Conservation (phyloP, 352 stramenopile species). For the Thalassiosira ordinaria region DNA sequence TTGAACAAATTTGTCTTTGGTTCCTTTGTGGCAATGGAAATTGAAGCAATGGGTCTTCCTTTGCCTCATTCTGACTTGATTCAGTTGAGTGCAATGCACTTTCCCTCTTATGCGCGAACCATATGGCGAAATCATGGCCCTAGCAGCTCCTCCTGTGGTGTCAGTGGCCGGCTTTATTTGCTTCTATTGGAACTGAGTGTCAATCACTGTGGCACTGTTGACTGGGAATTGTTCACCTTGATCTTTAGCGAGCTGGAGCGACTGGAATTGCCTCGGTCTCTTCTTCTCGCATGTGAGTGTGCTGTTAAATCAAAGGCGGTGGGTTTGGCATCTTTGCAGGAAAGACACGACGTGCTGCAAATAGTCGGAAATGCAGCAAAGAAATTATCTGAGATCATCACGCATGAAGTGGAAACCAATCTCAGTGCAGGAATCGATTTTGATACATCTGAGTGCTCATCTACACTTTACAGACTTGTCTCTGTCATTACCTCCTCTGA, state of each 20-base stretch:
- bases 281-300: constrained; percentile 73
- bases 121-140: constrained; percentile 79
- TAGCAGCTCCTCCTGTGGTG: constrained; percentile 36
- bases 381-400: constrained; percentile 42
- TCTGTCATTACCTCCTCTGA: constrained; percentile 47
- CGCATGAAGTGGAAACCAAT: constrained; percentile 37
- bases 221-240: constrained; percentile 68
- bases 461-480: constrained; percentile 47
- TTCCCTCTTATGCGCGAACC: constrained; percentile 80
- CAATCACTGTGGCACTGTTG: constrained; percentile 59
- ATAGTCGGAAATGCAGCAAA: constrained; percentile 38
- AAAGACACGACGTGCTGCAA: constrained; percentile 39
- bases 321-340: constrained; percentile 29
- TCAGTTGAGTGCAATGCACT: constrained; percentile 80
- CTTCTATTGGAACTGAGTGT: constrained; percentile 82
- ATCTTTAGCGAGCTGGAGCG: constrained; percentile 69
- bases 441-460: constrained; percentile 32
- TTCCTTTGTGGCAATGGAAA: constrained; percentile 83
- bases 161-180: constrained; percentile 75
- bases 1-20: constrained; percentile 69
- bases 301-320: constrained; percentile 50
- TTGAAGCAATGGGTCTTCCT: constrained; percentile 83
- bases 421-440: constrained; percentile 38
- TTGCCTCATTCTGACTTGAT: constrained; percentile 82
- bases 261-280: constrained; percentile 62